A percentile compares a stretch with the other conserved stretches of the same genome.
Conservation (phyloP, 495 filamentous ascomycete genomes). For the Pseudomonodictys pantanalensis region DNA sequence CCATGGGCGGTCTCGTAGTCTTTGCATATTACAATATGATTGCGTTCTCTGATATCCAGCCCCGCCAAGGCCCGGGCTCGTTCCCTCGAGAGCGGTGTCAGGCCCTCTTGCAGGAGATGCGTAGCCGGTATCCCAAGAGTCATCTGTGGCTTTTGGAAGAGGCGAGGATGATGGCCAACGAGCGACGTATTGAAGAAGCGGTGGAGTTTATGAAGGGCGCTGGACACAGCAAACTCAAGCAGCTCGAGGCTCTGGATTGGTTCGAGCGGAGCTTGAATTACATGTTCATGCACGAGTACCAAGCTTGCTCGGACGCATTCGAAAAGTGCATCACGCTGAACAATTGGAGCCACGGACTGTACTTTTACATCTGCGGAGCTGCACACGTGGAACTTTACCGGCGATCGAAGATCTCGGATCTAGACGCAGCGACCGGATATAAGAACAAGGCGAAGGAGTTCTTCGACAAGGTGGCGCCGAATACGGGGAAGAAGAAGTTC, state of each 20-base stretch:
- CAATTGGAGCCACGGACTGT: conserved; percentile 85
- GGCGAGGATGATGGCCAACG: conserved; percentile 70
- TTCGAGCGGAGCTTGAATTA: conserved; percentile 81
- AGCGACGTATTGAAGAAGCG: conserved; percentile 64
- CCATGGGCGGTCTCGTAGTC: conserved; percentile 76
- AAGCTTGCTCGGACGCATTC: conserved; percentile 69
- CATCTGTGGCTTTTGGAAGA: conserved; percentile 89
- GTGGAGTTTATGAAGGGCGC: conserved; percentile 57
- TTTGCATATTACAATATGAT: conserved; percentile 88
- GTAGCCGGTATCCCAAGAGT: conserved; percentile 73
- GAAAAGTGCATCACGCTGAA: conserved; percentile 72
- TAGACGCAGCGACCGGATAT: conserved; percentile 49
- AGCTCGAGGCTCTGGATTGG: conserved; percentile 72
- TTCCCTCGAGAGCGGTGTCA: conserved; percentile 70
- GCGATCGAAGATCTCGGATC: conserved; percentile 49
- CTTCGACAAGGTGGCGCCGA: conserved; percentile 66
- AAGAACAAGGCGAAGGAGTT: conserved; percentile 66
- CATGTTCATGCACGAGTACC: conserved; percentile 74
- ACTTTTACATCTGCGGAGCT: conserved; percentile 82
- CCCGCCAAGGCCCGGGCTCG: conserved; percentile 56
- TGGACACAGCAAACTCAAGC: conserved; percentile 72
- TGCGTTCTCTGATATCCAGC: conserved; percentile 83
- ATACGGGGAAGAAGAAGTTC: conserved; percentile 82
- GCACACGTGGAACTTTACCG: conserved; percentile 80
- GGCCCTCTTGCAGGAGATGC: conserved; percentile 69